phyloP scores from a whole-genome alignment of 2,329 filamentous ascomycete genomes.

The Epichloe bromicola region DNA sequence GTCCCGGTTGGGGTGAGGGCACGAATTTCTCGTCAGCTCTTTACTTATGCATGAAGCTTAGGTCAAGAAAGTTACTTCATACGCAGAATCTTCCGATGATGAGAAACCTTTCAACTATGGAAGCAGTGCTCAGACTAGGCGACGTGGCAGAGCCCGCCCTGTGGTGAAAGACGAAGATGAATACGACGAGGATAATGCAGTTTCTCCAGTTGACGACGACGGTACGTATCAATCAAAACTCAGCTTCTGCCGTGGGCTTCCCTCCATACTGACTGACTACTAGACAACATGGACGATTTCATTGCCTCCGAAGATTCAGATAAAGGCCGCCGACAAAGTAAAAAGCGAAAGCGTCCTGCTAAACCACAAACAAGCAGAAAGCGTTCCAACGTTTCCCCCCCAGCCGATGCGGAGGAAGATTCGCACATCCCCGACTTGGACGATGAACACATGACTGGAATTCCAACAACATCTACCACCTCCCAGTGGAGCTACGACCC shows the following conservation, averaged over 20 bases:
- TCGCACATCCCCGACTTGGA: conserved; percentile 37
- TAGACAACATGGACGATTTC: conserved; percentile 72
- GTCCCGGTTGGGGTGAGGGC: no score
- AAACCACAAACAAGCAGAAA: conserved; percentile 46
- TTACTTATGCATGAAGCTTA: conserved; percentile 12
- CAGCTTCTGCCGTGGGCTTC: not conserved
- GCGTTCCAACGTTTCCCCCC: conserved; percentile 42
- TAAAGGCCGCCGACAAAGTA: conserved; percentile 40
- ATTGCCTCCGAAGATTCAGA: conserved; percentile 80
- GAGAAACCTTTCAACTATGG: conserved; percentile 53
- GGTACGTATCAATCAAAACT: conserved; percentile 24
- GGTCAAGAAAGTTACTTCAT: conserved; percentile 53
- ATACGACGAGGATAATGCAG: conserved; percentile 53
- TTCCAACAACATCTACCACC: conserved; percentile 56
- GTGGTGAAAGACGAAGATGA: conserved; percentile 57
- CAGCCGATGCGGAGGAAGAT: conserved; percentile 8
- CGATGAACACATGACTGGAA: conserved; percentile 41
- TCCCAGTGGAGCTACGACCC: conserved; percentile 65
- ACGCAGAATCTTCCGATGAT: conserved; percentile 74
- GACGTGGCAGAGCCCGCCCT: conserved; percentile 36
- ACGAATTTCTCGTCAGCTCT: no score
- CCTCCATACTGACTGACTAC: conserved; percentile 4
- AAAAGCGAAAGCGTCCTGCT: conserved; percentile 62
- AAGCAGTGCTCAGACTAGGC: conserved; percentile 25
- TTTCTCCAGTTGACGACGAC: conserved; percentile 49